Conservation (phyloP, 2,329 filamentous ascomycete genomes). For the Knoxdaviesia proteae region DNA sequence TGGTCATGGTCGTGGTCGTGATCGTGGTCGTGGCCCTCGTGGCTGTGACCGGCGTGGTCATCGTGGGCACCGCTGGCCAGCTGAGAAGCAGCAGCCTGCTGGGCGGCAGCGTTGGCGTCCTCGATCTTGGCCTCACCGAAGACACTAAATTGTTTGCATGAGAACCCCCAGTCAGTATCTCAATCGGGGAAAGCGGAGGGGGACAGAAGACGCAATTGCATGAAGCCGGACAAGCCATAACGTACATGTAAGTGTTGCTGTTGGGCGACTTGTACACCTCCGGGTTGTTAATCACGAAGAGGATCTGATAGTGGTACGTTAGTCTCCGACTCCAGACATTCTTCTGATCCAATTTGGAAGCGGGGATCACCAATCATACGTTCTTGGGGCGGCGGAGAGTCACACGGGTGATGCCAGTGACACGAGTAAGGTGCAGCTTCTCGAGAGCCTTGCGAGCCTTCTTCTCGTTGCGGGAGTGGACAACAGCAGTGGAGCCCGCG, state of each 20-base stretch:
- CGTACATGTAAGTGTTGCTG: constrained; percentile 99
- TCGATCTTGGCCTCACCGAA: constrained; percentile 99
- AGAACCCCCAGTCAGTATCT: background rate
- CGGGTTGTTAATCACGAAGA: constrained; percentile 99
- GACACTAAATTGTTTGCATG: constrained; percentile 37
- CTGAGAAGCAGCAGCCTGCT: constrained; percentile 88
- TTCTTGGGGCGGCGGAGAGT: constrained; percentile 97
- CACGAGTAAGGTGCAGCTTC: constrained; percentile 92
- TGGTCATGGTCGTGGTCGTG: constrained; percentile 43
- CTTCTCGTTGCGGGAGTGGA: constrained; percentile 99
- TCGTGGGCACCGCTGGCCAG: constrained; percentile 54
- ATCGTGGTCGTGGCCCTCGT: constrained; percentile 52
- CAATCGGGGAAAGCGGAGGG: background rate
- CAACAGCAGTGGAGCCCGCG: constrained; percentile 68
- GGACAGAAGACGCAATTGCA: background rate
- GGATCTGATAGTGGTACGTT: constrained; percentile 37
- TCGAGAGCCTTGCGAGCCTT: constrained; percentile 98
- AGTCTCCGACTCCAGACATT: background rate
- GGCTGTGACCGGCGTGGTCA: constrained; percentile 39
- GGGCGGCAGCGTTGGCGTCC: constrained; percentile 95
- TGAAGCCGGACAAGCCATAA: constrained; percentile 5
- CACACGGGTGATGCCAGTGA: constrained; percentile 93
- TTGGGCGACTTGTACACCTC: constrained; percentile 98
- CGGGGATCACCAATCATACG: constrained; percentile 37
- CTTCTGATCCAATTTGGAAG: background rate